phyloP scores from a whole-genome alignment of 2,329 filamentous ascomycete species.

The Botrytis paeoniae region DNA sequence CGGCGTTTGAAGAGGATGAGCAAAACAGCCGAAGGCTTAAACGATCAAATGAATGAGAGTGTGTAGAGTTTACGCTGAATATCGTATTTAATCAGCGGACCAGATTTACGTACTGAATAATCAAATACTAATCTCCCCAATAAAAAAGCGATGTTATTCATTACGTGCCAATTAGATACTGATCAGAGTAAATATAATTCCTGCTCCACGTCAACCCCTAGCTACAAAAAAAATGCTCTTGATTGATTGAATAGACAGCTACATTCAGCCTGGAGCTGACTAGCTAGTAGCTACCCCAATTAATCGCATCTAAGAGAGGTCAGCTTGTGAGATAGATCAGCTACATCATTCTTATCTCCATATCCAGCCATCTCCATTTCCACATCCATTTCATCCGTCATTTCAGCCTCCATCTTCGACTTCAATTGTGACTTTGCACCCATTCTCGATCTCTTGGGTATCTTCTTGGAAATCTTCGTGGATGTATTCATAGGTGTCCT shows the following conservation, averaged over 20 bases:
- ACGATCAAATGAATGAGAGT: not conserved
- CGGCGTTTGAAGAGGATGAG: not conserved
- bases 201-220: not conserved
- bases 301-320: not conserved
- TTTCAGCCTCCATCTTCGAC: not conserved
- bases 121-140: rapidly evolving
- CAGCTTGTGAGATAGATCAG: not conserved
- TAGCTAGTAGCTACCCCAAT: not conserved
- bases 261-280: not conserved
- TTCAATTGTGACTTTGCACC: not conserved
- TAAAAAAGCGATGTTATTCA: rapidly evolving
- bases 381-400: not conserved
- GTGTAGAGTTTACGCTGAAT: not conserved
- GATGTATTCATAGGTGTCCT: not conserved
- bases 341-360: not conserved
- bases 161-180: not conserved
- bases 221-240: not conserved
- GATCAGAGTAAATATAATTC: not conserved
- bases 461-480: not conserved
- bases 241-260: no score
- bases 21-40: not conserved
- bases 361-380: not conserved
- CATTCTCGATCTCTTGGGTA: not conserved
- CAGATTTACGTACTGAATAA: not conserved
- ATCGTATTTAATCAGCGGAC: rapidly evolving